Evolutionary conservation across 1,284 basidiomycete species (phyloP).

Genomic region (Naganishia albida): DNA sequence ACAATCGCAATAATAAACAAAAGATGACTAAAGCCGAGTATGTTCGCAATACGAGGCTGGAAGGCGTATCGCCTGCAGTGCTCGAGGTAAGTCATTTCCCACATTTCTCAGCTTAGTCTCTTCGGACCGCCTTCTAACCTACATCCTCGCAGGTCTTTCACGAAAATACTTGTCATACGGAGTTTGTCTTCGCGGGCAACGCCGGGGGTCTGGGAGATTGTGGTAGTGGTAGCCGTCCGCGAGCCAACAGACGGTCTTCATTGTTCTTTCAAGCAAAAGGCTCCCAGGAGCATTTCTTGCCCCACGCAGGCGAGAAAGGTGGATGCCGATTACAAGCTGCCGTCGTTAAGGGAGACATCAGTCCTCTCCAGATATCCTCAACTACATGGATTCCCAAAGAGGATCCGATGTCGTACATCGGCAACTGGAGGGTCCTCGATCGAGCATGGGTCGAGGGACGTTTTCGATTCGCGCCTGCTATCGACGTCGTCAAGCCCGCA

Average conservation of each 20-base stretch:
- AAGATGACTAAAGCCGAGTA: conserved; percentile 97
- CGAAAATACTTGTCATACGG: conserved; percentile 93
- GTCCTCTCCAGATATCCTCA: conserved; percentile 53
- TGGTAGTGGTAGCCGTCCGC: conserved; percentile 1
- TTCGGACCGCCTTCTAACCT: too few relatives aligned
- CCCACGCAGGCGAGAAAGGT: conserved; percentile 38
- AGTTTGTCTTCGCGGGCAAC: conserved; percentile 95
- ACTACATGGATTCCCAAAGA: conserved; percentile 60
- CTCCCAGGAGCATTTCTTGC: neutral
- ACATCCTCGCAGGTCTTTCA: conserved; percentile 72
- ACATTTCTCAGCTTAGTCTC: conserved; percentile 1
- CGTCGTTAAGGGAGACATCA: conserved; percentile 58
- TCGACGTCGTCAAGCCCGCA: conserved; percentile 56
- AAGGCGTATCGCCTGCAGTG: conserved; percentile 79
- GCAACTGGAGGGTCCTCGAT: conserved; percentile 69
- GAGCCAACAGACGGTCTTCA: conserved; percentile 16
- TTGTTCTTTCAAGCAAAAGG: conserved; percentile 12
- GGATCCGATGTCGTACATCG: conserved; percentile 75
- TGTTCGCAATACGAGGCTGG: conserved; percentile 82
- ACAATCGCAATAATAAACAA: conserved; percentile 95
- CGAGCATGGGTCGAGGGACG: conserved; percentile 66
- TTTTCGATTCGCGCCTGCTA: conserved; percentile 71
- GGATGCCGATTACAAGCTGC: conserved; percentile 59
- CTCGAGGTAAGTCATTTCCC: conserved; percentile 67
- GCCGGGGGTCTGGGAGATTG: conserved; percentile 48